Evolutionary conservation across 306 rosid species (phyloP), one percentile per base, ranked within the genome.

Genomic region (Hylodesmum podocarpum): DNA sequence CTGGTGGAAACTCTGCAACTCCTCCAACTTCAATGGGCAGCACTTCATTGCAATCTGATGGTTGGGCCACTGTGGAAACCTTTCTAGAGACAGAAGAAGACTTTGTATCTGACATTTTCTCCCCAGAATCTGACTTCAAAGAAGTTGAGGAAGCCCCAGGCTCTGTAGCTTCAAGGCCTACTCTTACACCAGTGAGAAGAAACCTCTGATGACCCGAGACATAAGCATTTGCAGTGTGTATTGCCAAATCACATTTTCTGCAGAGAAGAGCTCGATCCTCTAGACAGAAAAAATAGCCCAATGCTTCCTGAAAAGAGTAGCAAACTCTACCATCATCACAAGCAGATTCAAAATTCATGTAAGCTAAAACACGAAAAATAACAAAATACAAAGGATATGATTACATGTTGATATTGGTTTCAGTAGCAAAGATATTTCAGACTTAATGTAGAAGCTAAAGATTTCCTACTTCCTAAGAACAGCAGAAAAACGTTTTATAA

Each of bases 231-330:
- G 86, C 91, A 0, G 88, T 72, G 83, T 90, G 96, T 80, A 90
- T 67, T 5, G 91, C 90, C 63, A 91, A 84, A 70, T 93, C 98
- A 43, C 98, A 93, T 53, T 89, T 93, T 73, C 96, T 76, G 86
- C 98, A 93, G 33, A 93, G 82, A 68, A 93, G 78, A 49, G 98
- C 98, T 29, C 98, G 93, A 77, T 93, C 97, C 85, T 93, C 98
- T 39, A 93, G 74, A 72, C 97, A 93, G 81, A 93, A 93, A 89
- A 93, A 91, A 80, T 89, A 89, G 66, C 98, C 98, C 72, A 88
- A 76, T 2, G 87, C 68, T 75, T 93, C 97, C 97, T 93, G 95
- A 74, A 29, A 83, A 63, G 13, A 61, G 83, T 44, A 57, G 77
- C 44, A 81, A 37, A 78, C 14, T 29, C 63, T 54, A 76, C 22